Base-by-base conservation (phyloP, 192 early-diverging fungal genomes). In the Linnemannia schmuckeri region DNA sequence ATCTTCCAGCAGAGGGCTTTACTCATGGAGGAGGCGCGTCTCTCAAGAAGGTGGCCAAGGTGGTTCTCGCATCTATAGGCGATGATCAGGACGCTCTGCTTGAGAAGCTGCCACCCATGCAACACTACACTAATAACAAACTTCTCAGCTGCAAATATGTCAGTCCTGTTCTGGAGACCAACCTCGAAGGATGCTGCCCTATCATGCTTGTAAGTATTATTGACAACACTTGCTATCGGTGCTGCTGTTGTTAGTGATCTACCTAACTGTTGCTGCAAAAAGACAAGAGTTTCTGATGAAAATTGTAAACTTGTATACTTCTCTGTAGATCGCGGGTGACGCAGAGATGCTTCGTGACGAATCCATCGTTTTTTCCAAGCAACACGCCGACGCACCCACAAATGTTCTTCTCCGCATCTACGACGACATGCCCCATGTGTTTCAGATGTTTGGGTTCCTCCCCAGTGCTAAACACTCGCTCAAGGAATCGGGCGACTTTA, bases 401-500 rank as follows among this genome's bases (percentile, higher is more conserved):
- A 42, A 35, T 22, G 76, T 90, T 13, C 84, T 66, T 2, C 49
- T 93, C 33, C 88, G 89, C 13, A 46, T 91, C 18, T 93, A 90
- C 44, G 86, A 89, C 44, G 92, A 91, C 49, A 90, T 90, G 80
- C 91, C 91, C 1, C 91, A 92, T 66, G 91, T 92, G 6, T 92
- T 92, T 54, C 91, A 92, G 54, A 66, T 86, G 33, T 89, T 89
- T 76, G 74, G 82, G 0, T 89, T 89, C 82, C 83, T 86, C 6
- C 88, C 88, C 13, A 82, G 80, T 18, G 83, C 88, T 10, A 82
- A 46, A 27, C 78, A 89, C 57, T 71, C 88, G 0, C 54, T 85
- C 0, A 52, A 41, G 20, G 83, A 82, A 52, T 86, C 88, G 6
- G 83, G 83, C 37, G 77, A 79, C 12, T 89, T 85, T 63, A 81